Conservation (phyloP, 208 protist genomes). For the Perkinsela sp. region DNA sequence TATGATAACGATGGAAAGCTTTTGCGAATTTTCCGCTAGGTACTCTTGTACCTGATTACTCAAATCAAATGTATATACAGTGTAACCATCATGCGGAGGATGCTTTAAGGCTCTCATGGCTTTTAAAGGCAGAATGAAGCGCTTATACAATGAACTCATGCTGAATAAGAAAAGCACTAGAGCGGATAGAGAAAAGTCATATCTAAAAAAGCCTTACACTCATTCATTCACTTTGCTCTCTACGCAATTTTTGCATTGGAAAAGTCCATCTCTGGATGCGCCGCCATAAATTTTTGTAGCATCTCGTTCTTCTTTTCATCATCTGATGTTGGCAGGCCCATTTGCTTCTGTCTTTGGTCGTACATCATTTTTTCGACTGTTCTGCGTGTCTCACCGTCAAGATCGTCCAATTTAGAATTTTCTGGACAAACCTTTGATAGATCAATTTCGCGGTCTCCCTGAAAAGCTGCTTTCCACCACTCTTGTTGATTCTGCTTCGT, state of each 20-base stretch:
- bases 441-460: slow-evolving; percentile 59
- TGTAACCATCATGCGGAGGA: background rate
- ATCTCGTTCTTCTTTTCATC: slow-evolving; percentile 75
- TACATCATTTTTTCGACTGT: slow-evolving; percentile 87
- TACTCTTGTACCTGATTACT: background rate
- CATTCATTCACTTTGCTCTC: slow-evolving; percentile 5
- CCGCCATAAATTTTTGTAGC: slow-evolving; percentile 70
- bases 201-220: background rate
- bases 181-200: background rate
- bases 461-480: slow-evolving; percentile 67
- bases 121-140: background rate
- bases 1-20: background rate
- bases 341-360: slow-evolving; percentile 69
- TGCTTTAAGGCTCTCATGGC: background rate
- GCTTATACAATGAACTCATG: background rate
- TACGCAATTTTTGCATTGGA: slow-evolving; percentile 74
- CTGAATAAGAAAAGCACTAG: background rate
- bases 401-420: slow-evolving; percentile 74
- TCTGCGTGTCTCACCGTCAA: slow-evolving; percentile 69
- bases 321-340: slow-evolving; percentile 71
- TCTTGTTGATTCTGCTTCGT: slow-evolving; percentile 62
- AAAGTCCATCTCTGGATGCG: slow-evolving; percentile 79
- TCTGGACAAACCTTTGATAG: slow-evolving; percentile 72
- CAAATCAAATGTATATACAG: background rate
- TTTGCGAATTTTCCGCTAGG: background rate